Percentiles rank a stretch among this genome's conserved stretches.
These are phyloP conservation scores for Geotrichum aggregatum DNA, from an alignment of 1,139 yeast species.

Conservation along the genomic window DNA sequence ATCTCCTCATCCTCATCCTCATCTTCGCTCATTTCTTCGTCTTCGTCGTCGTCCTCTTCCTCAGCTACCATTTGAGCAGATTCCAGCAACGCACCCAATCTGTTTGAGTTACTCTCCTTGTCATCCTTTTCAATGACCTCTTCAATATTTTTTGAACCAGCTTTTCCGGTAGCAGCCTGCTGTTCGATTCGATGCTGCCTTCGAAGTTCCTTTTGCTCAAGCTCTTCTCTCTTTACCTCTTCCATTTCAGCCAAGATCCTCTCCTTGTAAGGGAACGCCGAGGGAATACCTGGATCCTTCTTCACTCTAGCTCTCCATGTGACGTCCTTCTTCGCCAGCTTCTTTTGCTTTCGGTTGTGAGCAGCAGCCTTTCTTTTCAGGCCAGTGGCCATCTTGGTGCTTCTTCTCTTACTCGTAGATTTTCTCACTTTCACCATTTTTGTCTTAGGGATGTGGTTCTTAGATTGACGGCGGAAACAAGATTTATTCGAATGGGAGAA, in stretches of 20 bases:
- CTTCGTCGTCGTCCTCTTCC: constrained; percentile 50
- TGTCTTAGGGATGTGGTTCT: neutral
- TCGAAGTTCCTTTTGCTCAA: constrained; percentile 27
- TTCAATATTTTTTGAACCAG: constrained; percentile 24
- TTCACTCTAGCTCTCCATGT: constrained; percentile 85
- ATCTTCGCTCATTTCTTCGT: constrained; percentile 30
- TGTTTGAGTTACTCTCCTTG: constrained; percentile 40
- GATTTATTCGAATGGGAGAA: too few relatives aligned
- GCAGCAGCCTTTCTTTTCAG: constrained; percentile 94
- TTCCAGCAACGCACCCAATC: constrained; percentile 78
- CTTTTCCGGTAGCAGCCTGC: constrained; percentile 27
- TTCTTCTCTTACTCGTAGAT: constrained; percentile 71
- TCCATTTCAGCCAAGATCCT: constrained; percentile 78
- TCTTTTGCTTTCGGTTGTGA: constrained; percentile 78
- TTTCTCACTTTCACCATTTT: constrained; percentile 17
- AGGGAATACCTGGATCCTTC: constrained; percentile 92
- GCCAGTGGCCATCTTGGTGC: constrained; percentile 93
- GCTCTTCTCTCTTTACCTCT: constrained; percentile 53
- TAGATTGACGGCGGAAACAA: too few relatives aligned
- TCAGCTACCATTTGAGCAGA: constrained; percentile 82
- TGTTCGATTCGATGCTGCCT: constrained; percentile 13
- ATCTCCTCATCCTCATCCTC: constrained; percentile 27
- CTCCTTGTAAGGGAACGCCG: constrained; percentile 91
- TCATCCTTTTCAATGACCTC: constrained; percentile 40
- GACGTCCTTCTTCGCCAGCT: constrained; percentile 76